Evolutionary conservation across 2,329 filamentous ascomycete genomes (phyloP).

Genomic region (Apiospora kogelbergensis): DNA sequence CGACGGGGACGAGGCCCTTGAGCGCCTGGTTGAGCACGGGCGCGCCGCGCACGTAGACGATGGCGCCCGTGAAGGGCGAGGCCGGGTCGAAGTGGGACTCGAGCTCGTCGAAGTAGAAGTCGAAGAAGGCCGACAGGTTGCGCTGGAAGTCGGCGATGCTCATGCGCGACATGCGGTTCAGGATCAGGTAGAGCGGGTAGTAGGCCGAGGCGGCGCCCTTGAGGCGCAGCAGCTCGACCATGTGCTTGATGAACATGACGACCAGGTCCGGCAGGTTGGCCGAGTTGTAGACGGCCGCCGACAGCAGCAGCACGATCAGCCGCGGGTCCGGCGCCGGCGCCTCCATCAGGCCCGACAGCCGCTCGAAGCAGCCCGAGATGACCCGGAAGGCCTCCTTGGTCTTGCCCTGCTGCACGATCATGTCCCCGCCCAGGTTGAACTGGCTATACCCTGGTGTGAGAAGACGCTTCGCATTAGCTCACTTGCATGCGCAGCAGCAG

Average conservation of each 20-base stretch:
- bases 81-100: neutral
- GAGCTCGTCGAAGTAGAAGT: constrained; percentile 4
- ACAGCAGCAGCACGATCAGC: neutral
- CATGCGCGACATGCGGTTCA: constrained; percentile 5
- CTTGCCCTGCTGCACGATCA: constrained; percentile 3
- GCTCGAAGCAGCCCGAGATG: neutral
- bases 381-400: constrained; percentile 1
- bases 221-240: neutral
- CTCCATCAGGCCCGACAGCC: neutral
- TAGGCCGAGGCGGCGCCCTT: neutral
- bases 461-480: neutral
- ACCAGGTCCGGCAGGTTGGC: constrained; percentile 1
- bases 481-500: too few relatives aligned
- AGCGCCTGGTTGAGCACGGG: constrained; percentile 7
- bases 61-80: neutral
- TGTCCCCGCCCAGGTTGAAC: constrained; percentile 9
- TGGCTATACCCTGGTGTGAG: neutral
- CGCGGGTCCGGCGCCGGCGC: neutral
- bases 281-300: constrained; percentile 1
- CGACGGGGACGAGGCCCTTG: neutral
- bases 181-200: constrained; percentile 7
- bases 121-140: neutral
- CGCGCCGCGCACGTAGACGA: neutral
- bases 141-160: neutral
- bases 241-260: neutral